These are phyloP conservation scores for Lasiosphaeria miniovina DNA, from an alignment of 495 filamentous ascomycete species.

Conservation along the genomic window DNA sequence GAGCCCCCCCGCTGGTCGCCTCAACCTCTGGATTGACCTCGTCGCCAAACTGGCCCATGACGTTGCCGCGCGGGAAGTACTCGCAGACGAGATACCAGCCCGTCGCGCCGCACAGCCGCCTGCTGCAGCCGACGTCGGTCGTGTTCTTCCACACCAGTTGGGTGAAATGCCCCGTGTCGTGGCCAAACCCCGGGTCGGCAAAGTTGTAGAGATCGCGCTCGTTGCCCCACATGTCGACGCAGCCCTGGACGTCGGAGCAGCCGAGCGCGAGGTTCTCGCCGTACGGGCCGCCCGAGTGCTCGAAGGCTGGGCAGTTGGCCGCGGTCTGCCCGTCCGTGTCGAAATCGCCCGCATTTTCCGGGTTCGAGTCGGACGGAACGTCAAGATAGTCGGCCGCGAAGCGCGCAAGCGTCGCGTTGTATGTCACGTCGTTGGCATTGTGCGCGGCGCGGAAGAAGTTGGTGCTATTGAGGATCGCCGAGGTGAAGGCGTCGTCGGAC, in stretches of 20 bases:
- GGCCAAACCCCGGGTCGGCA: slow-evolving; percentile 49
- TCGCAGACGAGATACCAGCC: slow-evolving; percentile 81
- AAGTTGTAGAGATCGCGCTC: slow-evolving; percentile 63
- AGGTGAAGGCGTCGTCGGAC: slow-evolving; percentile 46
- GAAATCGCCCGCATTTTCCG: slow-evolving; percentile 35
- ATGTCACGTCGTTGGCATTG: slow-evolving; percentile 57
- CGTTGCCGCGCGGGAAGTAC: slow-evolving; percentile 73
- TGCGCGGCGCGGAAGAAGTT: slow-evolving; percentile 66
- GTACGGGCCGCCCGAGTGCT: slow-evolving; percentile 64
- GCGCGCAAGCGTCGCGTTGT: slow-evolving; percentile 61
- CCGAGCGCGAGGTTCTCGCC: slow-evolving; percentile 79
- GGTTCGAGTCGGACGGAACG: too few relatives aligned
- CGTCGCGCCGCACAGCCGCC: slow-evolving; percentile 50
- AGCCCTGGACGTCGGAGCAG: slow-evolving; percentile 55
- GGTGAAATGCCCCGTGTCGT: slow-evolving; percentile 79
- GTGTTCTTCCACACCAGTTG: slow-evolving; percentile 79
- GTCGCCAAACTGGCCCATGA: slow-evolving; percentile 54
- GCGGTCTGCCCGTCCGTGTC: slow-evolving; percentile 11
- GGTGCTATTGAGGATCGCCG: slow-evolving; percentile 59
- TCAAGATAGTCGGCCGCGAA: slow-evolving; percentile 48
- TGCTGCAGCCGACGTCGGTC: slow-evolving; percentile 65
- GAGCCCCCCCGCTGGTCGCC: neutral
- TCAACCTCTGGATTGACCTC: slow-evolving; percentile 45
- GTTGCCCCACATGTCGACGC: slow-evolving; percentile 65
- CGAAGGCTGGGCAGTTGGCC: slow-evolving; percentile 52